phyloP scores from a whole-genome alignment of 257 asterid species.

The Fraxinus pennsylvanica region DNA sequence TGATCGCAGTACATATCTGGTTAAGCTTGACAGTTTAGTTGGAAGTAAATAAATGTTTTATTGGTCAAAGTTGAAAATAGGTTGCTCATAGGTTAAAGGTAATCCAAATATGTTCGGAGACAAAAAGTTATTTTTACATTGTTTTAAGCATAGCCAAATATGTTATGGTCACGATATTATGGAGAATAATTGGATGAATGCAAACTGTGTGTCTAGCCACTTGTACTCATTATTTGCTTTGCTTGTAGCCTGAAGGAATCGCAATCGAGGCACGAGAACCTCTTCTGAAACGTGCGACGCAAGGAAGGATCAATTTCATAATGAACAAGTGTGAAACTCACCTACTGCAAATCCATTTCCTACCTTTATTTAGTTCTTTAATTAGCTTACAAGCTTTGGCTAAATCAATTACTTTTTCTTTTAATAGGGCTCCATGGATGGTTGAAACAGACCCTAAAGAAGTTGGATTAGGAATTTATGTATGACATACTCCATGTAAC shows the following conservation, averaged over 20 bases:
- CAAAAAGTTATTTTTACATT: neutral
- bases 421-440: slow-evolving; percentile 94
- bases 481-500: neutral
- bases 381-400: no score
- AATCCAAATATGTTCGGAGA: neutral
- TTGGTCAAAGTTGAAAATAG: neutral
- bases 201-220: neutral
- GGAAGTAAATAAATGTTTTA: no score
- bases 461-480: slow-evolving; percentile 83
- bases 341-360: neutral
- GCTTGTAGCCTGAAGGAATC: slow-evolving; percentile 62
- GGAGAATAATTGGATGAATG: neutral
- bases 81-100: neutral
- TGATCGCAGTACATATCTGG: neutral
- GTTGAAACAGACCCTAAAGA: slow-evolving; percentile 91
- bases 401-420: slow-evolving; percentile 1
- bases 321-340: neutral
- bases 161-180: neutral
- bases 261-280: neutral
- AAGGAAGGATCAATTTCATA: neutral
- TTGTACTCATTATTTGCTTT: slow-evolving; percentile 1
- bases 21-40: neutral
- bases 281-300: neutral
- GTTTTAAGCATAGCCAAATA: neutral
- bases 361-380: neutral